Conservation (phyloP, 1,139 yeast species). For the Debaryomyces coudertii region DNA sequence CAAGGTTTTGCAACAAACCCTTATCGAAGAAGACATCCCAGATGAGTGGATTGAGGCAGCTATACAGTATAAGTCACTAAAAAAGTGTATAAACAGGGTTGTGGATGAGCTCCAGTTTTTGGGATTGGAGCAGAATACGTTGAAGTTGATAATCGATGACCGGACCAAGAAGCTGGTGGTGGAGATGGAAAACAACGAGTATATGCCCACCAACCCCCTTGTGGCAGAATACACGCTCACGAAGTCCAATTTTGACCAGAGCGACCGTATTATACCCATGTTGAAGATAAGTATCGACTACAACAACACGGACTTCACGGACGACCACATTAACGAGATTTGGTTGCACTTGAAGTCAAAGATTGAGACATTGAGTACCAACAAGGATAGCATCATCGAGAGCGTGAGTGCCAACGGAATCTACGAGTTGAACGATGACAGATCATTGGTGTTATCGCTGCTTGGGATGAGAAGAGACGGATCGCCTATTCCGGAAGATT, state of each 20-base stretch:
- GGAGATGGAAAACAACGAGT: slow-evolving; percentile 37
- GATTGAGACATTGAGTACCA: slow-evolving; percentile 32
- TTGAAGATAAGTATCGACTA: slow-evolving; percentile 44
- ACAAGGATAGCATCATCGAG: slow-evolving; percentile 19
- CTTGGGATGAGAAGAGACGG: slow-evolving; percentile 7
- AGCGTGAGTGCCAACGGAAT: slow-evolving; percentile 15
- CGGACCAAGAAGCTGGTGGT: slow-evolving; percentile 27
- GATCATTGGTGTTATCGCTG: slow-evolving; percentile 17
- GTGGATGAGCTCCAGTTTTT: slow-evolving; percentile 59
- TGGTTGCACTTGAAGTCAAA: slow-evolving; percentile 36
- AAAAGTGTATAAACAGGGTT: slow-evolving; percentile 65
- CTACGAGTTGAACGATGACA: slow-evolving; percentile 22
- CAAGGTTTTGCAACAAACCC: slow-evolving; percentile 64
- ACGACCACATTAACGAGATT: slow-evolving; percentile 41
- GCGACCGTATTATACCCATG: slow-evolving; percentile 36
- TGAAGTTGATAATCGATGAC: slow-evolving; percentile 46
- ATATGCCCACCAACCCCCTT: slow-evolving; percentile 42
- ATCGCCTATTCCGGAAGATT: slow-evolving; percentile 5
- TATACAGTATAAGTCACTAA: slow-evolving; percentile 70
- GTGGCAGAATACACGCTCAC: slow-evolving; percentile 48
- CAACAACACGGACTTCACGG: slow-evolving; percentile 32
- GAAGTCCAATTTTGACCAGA: slow-evolving; percentile 25
- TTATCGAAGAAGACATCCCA: slow-evolving; percentile 64
- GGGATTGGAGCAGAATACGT: slow-evolving; percentile 55
- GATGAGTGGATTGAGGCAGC: slow-evolving; percentile 71